Evolutionary conservation across 2,329 filamentous ascomycete genomes (phyloP).

Genomic region (Bretziella fagacearum): DNA sequence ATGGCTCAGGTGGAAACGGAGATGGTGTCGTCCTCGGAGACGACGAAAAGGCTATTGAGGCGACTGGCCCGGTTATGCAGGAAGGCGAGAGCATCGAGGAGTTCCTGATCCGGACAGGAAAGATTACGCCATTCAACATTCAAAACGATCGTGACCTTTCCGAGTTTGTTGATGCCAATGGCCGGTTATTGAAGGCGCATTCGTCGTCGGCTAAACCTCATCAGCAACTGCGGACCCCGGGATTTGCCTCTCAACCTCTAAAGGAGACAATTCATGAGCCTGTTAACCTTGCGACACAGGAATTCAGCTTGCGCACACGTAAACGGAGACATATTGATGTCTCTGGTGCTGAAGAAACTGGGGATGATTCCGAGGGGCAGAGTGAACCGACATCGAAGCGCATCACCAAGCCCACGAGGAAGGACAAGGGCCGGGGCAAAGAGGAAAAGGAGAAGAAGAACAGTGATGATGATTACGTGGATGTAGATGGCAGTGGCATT

Average conservation of each 20-base stretch:
- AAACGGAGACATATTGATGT: slow-evolving; percentile 7
- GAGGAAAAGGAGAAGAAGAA: neutral
- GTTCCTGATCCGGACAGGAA: slow-evolving; percentile 85
- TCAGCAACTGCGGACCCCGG: slow-evolving; percentile 54
- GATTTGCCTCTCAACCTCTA: slow-evolving; percentile 38
- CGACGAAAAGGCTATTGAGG: neutral
- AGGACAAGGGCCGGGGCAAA: neutral
- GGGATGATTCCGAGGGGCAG: slow-evolving; percentile 27
- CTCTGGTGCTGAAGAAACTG: slow-evolving; percentile 2
- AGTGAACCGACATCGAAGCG: slow-evolving; percentile 19
- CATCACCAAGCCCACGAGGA: slow-evolving; percentile 12
- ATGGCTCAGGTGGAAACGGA: neutral
- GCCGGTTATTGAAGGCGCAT: slow-evolving; percentile 13
- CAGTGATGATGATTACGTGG: slow-evolving; percentile 6
- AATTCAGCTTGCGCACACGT: slow-evolving; percentile 8
- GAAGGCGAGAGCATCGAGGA: slow-evolving; percentile 66
- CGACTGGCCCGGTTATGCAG: slow-evolving; percentile 6
- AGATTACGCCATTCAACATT: slow-evolving; percentile 81
- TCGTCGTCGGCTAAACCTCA: slow-evolving; percentile 36
- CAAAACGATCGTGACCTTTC: slow-evolving; percentile 54
- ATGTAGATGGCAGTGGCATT: slow-evolving; percentile 4
- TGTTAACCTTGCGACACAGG: slow-evolving; percentile 1
- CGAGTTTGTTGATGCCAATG: slow-evolving; percentile 37
- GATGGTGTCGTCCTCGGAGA: neutral
- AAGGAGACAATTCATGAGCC: slow-evolving; percentile 3